These are phyloP conservation scores for Russula foetens DNA, from an alignment of 768 basidiomycete species.

Conservation along the genomic window DNA sequence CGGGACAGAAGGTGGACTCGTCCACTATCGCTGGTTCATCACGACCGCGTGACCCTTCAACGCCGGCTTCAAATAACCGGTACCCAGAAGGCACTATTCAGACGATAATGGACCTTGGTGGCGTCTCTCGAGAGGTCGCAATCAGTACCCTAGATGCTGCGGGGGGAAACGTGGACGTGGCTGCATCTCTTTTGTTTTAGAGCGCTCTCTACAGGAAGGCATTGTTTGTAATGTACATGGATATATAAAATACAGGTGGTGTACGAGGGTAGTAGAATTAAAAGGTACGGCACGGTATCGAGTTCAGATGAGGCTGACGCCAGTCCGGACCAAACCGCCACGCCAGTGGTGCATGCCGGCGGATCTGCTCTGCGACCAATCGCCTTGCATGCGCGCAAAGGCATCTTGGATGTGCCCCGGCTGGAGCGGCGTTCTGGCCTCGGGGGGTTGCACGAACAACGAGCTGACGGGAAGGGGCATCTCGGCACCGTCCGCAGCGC, in stretches of 20 bases:
- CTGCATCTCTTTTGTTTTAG: slow-evolving; percentile 80
- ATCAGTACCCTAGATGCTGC: slow-evolving; percentile 69
- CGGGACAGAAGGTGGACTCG: slow-evolving; percentile 52
- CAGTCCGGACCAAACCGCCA: slow-evolving; percentile 73
- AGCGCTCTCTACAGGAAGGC: not conserved
- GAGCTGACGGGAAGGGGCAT: slow-evolving; percentile 60
- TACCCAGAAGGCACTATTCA: slow-evolving; percentile 56
- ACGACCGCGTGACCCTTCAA: slow-evolving; percentile 17
- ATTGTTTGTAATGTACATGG: slow-evolving; percentile 13
- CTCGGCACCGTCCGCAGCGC: slow-evolving; percentile 49
- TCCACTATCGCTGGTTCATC: slow-evolving; percentile 31
- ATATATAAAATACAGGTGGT: slow-evolving; percentile 21
- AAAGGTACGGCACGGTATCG: not conserved
- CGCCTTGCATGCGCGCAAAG: slow-evolving; percentile 81
- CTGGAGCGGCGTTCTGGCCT: slow-evolving; percentile 66
- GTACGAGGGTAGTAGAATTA: slow-evolving; percentile 1
- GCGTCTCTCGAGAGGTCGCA: slow-evolving; percentile 69
- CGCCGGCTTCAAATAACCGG: slow-evolving; percentile 7
- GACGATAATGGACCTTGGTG: slow-evolving; percentile 73
- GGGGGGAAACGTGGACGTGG: slow-evolving; percentile 80
- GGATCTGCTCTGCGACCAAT: slow-evolving; percentile 72
- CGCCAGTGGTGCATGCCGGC: slow-evolving; percentile 89
- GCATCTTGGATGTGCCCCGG: slow-evolving; percentile 90
- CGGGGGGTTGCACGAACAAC: slow-evolving; percentile 74
- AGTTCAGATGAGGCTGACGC: slow-evolving; percentile 67